A percentile compares a stretch with the other conserved stretches of the same genome.
phyloP scores from a whole-genome alignment of 2,329 filamentous ascomycete genomes.

The Microsporum ferrugineum region DNA sequence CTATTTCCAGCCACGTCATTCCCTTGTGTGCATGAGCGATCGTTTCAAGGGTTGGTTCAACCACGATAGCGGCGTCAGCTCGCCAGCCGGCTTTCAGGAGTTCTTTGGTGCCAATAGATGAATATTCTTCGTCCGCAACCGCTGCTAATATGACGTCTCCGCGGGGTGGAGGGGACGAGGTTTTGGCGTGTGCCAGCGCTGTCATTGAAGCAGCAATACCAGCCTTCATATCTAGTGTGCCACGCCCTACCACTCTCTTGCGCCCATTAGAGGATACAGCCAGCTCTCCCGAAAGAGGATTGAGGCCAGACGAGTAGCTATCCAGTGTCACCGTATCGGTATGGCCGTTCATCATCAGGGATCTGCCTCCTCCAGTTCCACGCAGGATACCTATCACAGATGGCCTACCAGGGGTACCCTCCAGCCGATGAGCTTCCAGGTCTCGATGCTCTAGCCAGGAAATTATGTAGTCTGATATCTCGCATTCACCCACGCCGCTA shows the following conservation, averaged over 20 bases:
- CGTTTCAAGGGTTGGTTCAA: conserved; percentile 37
- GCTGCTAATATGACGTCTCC: conserved; percentile 45
- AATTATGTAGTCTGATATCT: conserved; percentile 37
- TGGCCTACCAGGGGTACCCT: conserved; percentile 37
- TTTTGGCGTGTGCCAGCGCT: conserved; percentile 31
- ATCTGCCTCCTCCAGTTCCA: conserved; percentile 39
- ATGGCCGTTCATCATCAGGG: conserved; percentile 44
- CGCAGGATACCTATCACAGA: conserved; percentile 41
- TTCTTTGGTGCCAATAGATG: conserved; percentile 42
- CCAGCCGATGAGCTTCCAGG: conserved; percentile 42
- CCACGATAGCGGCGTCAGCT: conserved; percentile 42
- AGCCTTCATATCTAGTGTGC: conserved; percentile 43
- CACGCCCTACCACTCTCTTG: conserved; percentile 31
- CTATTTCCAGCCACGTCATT: conserved; percentile 32
- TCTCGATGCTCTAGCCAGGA: conserved; percentile 43
- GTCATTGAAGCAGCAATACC: conserved; percentile 40
- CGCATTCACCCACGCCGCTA: conserved; percentile 37
- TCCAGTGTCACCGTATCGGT: conserved; percentile 42
- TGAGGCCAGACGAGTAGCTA: conserved; percentile 34
- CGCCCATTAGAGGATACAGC: conserved; percentile 3
- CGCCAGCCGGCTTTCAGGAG: conserved; percentile 42
- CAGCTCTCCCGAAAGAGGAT: conserved; percentile 35
- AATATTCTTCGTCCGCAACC: conserved; percentile 44
- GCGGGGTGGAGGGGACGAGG: conserved; percentile 20
- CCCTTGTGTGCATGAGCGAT: conserved; percentile 41